A percentile compares a stretch with the other conserved stretches of the same genome.
phyloP scores from a whole-genome alignment of 139 green algal species.

The Mesotaenium endlicherianum region DNA sequence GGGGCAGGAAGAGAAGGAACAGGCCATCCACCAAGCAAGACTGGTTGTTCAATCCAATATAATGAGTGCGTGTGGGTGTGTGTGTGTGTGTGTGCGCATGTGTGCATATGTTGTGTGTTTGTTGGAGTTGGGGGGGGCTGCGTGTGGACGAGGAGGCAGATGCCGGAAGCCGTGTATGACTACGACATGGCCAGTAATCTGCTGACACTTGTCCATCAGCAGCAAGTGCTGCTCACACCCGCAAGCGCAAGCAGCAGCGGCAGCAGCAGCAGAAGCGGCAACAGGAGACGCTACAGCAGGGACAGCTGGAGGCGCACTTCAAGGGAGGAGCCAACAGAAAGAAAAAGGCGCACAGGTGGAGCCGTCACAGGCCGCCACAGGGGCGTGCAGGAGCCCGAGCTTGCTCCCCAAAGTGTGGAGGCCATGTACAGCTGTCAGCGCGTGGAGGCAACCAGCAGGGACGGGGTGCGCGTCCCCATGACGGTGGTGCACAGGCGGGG shows the following conservation, averaged over 20 bases:
- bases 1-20: neutral
- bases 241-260: neutral
- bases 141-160: too few relatives aligned
- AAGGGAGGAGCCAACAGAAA: neutral
- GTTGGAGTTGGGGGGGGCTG: neutral
- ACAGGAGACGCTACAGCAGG: neutral
- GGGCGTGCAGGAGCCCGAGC: neutral
- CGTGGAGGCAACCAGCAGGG: neutral
- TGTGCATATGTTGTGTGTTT: neutral
- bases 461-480: conserved; percentile 27
- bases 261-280: neutral
- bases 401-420: neutral
- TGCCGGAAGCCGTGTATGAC: conserved; percentile 23
- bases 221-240: conserved; percentile 6
- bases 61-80: neutral
- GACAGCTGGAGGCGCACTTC: neutral
- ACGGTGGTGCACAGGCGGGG: conserved; percentile 19
- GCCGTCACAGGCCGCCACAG: neutral
- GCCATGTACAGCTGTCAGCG: conserved; percentile 5
- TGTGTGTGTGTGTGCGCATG: neutral
- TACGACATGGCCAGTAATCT: neutral
- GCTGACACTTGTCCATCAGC: conserved; percentile 2
- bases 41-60: neutral
- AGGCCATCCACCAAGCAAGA: too few relatives aligned
- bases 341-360: neutral